Conservation (phyloP, 495 filamentous ascomycete species). For the Aspergillus panamensis region DNA sequence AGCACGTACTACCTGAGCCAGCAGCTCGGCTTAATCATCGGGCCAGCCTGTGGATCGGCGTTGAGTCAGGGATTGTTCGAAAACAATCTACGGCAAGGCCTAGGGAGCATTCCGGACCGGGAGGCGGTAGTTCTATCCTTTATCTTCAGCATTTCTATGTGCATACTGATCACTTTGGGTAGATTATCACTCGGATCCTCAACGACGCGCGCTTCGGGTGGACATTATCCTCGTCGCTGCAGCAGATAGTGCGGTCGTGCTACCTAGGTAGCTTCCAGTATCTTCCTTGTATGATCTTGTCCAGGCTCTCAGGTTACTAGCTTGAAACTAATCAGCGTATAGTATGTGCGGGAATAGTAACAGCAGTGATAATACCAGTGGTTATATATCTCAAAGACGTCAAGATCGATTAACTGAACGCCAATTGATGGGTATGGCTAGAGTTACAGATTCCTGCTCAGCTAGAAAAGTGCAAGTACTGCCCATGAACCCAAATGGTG, state of each 20-base stretch:
- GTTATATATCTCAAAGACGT: neutral
- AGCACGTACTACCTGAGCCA: constrained; percentile 35
- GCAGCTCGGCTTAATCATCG: constrained; percentile 36
- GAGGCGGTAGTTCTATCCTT: neutral
- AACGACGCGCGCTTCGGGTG: neutral
- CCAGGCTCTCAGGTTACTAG: neutral
- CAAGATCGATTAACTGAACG: neutral
- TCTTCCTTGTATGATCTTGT: neutral
- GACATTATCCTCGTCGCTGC: neutral
- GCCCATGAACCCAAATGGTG: too few relatives aligned
- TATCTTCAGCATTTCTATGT: neutral
- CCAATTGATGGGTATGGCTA: too few relatives aligned
- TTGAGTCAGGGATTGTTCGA: constrained; percentile 27
- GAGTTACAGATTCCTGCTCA: too few relatives aligned
- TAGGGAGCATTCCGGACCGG: constrained; percentile 8
- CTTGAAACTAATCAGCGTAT: neutral
- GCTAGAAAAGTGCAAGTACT: too few relatives aligned
- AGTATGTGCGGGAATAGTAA: neutral
- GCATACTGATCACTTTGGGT: neutral
- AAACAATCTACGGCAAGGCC: constrained; percentile 9
- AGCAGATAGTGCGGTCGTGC: neutral
- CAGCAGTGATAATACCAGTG: neutral
- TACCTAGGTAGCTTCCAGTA: neutral
- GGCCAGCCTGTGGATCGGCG: constrained; percentile 23
- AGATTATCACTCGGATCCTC: neutral